Conservation (phyloP, 2,329 filamentous ascomycete species). For the Aaosphaeria arxii region DNA sequence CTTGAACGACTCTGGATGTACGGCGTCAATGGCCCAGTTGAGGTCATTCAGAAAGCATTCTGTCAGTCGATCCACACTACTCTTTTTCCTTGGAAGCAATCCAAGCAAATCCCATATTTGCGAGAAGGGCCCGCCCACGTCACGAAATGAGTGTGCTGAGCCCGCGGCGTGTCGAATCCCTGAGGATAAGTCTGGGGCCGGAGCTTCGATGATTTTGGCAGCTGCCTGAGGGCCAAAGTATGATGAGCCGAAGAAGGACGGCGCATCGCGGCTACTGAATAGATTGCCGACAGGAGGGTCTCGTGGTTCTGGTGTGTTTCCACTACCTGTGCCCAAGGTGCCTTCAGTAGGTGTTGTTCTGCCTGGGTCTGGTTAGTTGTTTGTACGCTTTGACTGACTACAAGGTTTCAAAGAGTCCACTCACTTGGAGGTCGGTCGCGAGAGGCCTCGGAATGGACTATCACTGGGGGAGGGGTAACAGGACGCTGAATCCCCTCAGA, state of each 20-base stretch:
- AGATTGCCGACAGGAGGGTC: slow-evolving; percentile 14
- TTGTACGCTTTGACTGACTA: no score
- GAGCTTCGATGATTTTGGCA: slow-evolving; percentile 15
- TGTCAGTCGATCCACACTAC: slow-evolving; percentile 35
- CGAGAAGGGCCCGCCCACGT: slow-evolving; percentile 28
- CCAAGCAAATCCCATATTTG: slow-evolving; percentile 45
- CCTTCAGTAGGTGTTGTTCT: neutral
- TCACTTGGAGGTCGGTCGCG: no score
- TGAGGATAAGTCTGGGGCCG: slow-evolving; percentile 13
- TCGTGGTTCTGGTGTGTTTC: neutral
- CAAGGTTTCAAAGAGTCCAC: no score
- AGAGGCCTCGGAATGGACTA: no score
- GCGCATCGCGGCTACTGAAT: slow-evolving; percentile 15
- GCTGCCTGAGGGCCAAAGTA: slow-evolving; percentile 18
- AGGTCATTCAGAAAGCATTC: slow-evolving; percentile 36
- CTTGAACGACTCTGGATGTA: slow-evolving; percentile 34
- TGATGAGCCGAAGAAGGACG: slow-evolving; percentile 16
- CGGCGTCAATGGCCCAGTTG: slow-evolving; percentile 37
- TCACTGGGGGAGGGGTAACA: neutral
- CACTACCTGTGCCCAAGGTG: neutral
- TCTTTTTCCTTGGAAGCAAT: slow-evolving; percentile 36
- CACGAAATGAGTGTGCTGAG: slow-evolving; percentile 22
- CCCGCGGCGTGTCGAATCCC: slow-evolving; percentile 14
- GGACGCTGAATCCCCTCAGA: neutral
- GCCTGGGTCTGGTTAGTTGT: neutral